Evolutionary conservation across 2,329 filamentous ascomycete species (phyloP), one percentile per base, ranked within the genome.

Genomic region (Aspergillus sp.): DNA sequence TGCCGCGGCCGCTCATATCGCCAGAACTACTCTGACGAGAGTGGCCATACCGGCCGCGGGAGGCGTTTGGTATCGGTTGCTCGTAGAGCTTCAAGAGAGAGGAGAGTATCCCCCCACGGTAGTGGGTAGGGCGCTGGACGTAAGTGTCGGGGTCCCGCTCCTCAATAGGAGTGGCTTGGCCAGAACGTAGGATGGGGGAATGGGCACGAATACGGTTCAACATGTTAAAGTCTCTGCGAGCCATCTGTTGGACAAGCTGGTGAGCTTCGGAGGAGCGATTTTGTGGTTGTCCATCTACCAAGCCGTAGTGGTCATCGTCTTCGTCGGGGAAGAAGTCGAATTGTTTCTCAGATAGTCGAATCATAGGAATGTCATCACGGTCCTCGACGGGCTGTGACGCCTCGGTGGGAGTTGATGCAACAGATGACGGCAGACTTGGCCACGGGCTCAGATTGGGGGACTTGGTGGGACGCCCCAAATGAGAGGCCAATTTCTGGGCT

Each of bases 31-130:
- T 68, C 47, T 68, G 65, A 27, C 71, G 69, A 34, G 68, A 68
- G 49, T 67, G 66, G 41, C 63, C 65, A 69, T 69, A 64, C 5
- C 64, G 66, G 45, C 67, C 66, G 17, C 66, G 65, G 11, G 61
- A 54, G 39, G 74, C 56, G 62, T 69, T 58, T 64, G 65, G 57
- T 64, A 65, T 57, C 65, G 80, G 78, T 59, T 84, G 78, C 58
- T 85, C 82, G 67, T 90, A 88, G 9, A 92, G 79, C 71, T 87
- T 90, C 50, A 95, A 77, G 0, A 96, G 77, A 0, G 86, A 88
- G 2, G 87, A 86, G 1, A 96, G 77, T 47, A 93, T 84, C 30
- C 91, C 89, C 30, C 87, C 88, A 50, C 87, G 85, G 70, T 90
- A 93, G 61, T 87, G 83, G 20, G 80, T 75, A 4, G 89, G 89